Percentiles rank a stretch among this genome's conserved stretches.
Conservation (phyloP, 202 grass and related monocot species). For the Musa balbisiana region DNA sequence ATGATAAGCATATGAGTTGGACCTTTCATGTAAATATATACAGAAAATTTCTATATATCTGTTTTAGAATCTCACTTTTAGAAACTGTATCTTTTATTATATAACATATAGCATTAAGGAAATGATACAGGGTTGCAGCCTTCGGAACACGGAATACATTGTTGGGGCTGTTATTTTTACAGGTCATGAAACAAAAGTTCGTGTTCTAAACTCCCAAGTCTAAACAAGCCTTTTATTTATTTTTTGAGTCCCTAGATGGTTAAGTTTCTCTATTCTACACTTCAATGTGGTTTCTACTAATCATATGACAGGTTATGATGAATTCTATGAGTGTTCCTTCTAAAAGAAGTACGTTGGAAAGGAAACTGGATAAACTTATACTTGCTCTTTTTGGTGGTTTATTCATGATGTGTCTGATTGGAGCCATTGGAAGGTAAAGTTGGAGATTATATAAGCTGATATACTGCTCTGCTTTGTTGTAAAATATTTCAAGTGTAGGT, state of each 20-base stretch:
- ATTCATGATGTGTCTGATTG: constrained; percentile 95
- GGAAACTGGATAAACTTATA: constrained; percentile 93
- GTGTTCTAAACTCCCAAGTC: background rate
- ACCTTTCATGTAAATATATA: background rate
- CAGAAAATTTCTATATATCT: background rate
- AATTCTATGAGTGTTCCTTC: constrained; percentile 99
- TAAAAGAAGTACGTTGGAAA: constrained; percentile 96
- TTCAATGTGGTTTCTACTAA: constrained; percentile 12
- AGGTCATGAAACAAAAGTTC: constrained; percentile 94
- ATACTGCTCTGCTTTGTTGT: background rate
- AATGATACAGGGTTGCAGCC: constrained; percentile 74
- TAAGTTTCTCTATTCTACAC: background rate
- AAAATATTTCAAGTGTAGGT: background rate
- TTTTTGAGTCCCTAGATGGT: background rate
- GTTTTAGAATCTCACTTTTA: background rate
- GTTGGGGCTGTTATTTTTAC: constrained; percentile 84
- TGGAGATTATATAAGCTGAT: background rate
- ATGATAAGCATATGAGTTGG: too few relatives aligned
- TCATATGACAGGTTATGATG: constrained; percentile 83
- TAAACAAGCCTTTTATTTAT: background rate
- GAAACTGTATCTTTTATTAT: constrained; percentile 11
- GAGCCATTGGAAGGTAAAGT: constrained; percentile 92
- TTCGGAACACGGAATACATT: constrained; percentile 95
- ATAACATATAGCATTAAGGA: constrained; percentile 8
- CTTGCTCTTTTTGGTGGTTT: constrained; percentile 94